A percentile compares a stretch with the other conserved stretches of the same genome.
These are phyloP conservation scores for Vachellia pachyceras DNA, from an alignment of 306 rosid genomes.

Conservation along the genomic window DNA sequence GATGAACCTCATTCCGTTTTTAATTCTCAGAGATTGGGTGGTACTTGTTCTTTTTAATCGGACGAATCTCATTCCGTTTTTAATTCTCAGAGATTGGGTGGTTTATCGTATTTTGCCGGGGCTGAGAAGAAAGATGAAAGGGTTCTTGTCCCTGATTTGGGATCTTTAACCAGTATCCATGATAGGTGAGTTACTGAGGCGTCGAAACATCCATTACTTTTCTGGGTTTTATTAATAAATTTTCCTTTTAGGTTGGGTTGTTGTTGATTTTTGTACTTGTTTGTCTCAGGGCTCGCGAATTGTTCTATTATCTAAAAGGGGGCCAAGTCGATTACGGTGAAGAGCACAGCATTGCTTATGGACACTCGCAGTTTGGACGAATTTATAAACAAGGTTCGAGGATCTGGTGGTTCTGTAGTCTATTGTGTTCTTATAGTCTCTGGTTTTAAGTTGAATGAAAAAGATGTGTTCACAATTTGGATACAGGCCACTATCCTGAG, in stretches of 20 bases:
- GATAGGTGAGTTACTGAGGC: constrained; percentile 63
- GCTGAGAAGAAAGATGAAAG: constrained; percentile 97
- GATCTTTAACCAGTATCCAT: constrained; percentile 86
- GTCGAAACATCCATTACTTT: neutral
- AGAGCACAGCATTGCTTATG: constrained; percentile 90
- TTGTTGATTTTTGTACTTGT: neutral
- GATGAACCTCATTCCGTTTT: neutral
- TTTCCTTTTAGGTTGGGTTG: neutral
- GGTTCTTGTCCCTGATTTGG: constrained; percentile 98
- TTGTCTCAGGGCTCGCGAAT: constrained; percentile 79
- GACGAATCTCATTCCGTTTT: too few relatives aligned
- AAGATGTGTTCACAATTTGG: constrained; percentile 23
- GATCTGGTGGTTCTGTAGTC: constrained; percentile 24
- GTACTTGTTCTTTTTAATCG: too few relatives aligned
- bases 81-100: constrained; percentile 94
- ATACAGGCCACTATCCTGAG: constrained; percentile 88
- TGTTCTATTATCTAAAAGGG: constrained; percentile 97
- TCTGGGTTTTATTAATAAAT: neutral
- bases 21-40: too few relatives aligned
- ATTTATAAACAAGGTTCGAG: constrained; percentile 74
- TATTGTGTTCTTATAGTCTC: constrained; percentile 8
- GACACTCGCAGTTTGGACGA: constrained; percentile 85
- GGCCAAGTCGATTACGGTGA: constrained; percentile 95
- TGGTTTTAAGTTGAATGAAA: neutral
- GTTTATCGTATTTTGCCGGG: constrained; percentile 88